Percentiles rank a stretch among this genome's conserved stretches.
Evolutionary conservation across 1,284 basidiomycete genomes (phyloP).

Genomic region (Apiotrichum mycotoxinovorans): DNA sequence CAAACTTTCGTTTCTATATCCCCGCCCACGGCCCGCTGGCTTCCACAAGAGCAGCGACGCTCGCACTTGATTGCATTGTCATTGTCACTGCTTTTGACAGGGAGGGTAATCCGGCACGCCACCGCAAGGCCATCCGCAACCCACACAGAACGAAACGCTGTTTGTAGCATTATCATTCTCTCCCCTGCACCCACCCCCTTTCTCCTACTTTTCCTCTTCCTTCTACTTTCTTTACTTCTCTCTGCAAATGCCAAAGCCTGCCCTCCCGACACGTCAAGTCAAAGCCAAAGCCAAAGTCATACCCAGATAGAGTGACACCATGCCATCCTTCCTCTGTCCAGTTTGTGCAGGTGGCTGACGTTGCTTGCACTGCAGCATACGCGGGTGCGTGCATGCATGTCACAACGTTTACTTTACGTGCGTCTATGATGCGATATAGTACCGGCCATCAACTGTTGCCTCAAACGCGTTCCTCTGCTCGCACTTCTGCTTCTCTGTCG

Average conservation of each 20-base stretch:
- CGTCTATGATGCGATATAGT: too few species aligned
- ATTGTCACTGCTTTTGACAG: neutral
- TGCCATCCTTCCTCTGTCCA: neutral
- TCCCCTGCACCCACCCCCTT: neutral
- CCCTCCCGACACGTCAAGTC: neutral
- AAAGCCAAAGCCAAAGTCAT: too few species aligned
- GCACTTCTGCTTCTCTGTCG: too few species aligned
- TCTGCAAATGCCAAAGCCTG: neutral
- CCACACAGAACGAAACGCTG: neutral
- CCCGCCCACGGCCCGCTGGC: neutral
- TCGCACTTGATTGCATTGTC: neutral
- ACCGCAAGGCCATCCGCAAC: neutral
- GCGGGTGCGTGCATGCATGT: too few species aligned
- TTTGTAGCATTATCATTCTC: conserved; percentile 1
- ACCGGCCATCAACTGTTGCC: too few species aligned
- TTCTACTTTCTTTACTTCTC: neutral
- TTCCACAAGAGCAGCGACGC: too few species aligned
- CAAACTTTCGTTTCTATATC: neutral
- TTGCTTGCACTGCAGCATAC: too few species aligned
- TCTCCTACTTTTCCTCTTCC: neutral
- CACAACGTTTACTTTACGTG: too few species aligned
- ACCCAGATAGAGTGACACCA: neutral
- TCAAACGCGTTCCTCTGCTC: too few species aligned
- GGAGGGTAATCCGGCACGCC: neutral
- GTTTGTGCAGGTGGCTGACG: too few species aligned